phyloP scores from a whole-genome alignment of 257 asterid genomes.

The Nicotiana knightiana region DNA sequence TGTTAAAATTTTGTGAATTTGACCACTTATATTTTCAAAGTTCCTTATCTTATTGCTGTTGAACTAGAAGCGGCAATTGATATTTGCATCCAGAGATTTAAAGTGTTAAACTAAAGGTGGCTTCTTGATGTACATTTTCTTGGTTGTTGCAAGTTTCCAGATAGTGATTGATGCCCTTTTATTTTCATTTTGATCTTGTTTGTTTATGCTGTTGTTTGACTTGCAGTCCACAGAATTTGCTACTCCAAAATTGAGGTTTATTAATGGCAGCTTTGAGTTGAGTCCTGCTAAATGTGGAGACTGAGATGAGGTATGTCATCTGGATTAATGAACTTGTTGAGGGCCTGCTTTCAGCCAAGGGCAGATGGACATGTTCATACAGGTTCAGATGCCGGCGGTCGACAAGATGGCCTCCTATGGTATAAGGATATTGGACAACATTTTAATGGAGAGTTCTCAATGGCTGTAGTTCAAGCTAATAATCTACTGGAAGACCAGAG shows the following conservation, averaged over 20 bases:
- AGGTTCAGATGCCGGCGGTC: conserved; percentile 44
- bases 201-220: not conserved
- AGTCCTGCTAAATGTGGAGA: conserved; percentile 32
- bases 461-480: conserved; percentile 81
- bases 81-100: not conserved
- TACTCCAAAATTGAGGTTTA: not conserved
- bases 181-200: not conserved
- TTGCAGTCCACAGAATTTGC: not conserved
- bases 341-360: conserved; percentile 59
- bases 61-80: conserved; percentile 15
- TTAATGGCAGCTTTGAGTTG: not conserved
- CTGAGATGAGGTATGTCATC: conserved; percentile 76
- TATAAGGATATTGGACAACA: conserved; percentile 63
- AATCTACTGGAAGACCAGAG: conserved; percentile 66
- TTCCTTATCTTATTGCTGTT: conserved; percentile 23
- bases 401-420: conserved; percentile 64
- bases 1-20: not conserved
- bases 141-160: not conserved
- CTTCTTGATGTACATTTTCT: not conserved
- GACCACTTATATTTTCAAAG: conserved; percentile 23
- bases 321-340: conserved; percentile 46
- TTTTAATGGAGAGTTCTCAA: conserved; percentile 57
- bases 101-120: not conserved
- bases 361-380: conserved; percentile 36
- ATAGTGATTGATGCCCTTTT: not conserved